A percentile compares a stretch with the other conserved stretches of the same genome.
These are phyloP conservation scores for Cymbopogon flexuosus DNA, from an alignment of 202 grass and related monocot genomes.

Conservation along the genomic window DNA sequence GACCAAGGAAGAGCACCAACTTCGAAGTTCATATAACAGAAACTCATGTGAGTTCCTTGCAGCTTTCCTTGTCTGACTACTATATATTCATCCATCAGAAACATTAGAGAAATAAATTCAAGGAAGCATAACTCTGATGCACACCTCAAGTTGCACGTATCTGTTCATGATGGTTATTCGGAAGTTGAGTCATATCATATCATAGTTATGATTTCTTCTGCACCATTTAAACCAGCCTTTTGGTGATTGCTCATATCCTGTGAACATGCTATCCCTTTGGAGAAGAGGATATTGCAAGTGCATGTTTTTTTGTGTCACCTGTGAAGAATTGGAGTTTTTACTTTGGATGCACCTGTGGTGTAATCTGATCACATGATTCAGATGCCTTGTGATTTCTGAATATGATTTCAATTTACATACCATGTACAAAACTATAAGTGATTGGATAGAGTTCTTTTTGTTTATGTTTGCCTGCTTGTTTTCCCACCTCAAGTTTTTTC, in stretches of 20 bases:
- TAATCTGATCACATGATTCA: neutral
- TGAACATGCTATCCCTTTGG: neutral
- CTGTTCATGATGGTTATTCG: neutral
- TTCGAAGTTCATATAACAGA: slow-evolving; percentile 21
- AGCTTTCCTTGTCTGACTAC: slow-evolving; percentile 1
- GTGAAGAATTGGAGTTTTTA: neutral
- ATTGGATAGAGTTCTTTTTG: neutral
- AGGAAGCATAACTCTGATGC: neutral
- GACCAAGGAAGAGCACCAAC: slow-evolving; percentile 53
- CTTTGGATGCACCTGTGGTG: neutral
- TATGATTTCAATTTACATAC: slow-evolving; percentile 14
- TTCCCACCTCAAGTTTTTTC: neutral
- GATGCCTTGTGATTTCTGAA: slow-evolving; percentile 13
- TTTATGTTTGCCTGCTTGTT: neutral
- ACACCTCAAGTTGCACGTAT: slow-evolving; percentile 4
- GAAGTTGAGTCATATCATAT: slow-evolving; percentile 5
- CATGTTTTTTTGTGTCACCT: neutral
- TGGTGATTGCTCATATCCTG: slow-evolving; percentile 6
- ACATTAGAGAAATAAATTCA: slow-evolving; percentile 24
- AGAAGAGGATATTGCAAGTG: slow-evolving; percentile 2
- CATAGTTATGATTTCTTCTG: slow-evolving; percentile 6
- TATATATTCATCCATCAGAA: slow-evolving; percentile 4
- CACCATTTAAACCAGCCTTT: neutral
- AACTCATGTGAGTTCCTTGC: slow-evolving; percentile 49
- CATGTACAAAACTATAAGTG: neutral